These are phyloP conservation scores for Setaria italica DNA, from an alignment of 202 grass and related monocot genomes.

Conservation along the genomic window DNA sequence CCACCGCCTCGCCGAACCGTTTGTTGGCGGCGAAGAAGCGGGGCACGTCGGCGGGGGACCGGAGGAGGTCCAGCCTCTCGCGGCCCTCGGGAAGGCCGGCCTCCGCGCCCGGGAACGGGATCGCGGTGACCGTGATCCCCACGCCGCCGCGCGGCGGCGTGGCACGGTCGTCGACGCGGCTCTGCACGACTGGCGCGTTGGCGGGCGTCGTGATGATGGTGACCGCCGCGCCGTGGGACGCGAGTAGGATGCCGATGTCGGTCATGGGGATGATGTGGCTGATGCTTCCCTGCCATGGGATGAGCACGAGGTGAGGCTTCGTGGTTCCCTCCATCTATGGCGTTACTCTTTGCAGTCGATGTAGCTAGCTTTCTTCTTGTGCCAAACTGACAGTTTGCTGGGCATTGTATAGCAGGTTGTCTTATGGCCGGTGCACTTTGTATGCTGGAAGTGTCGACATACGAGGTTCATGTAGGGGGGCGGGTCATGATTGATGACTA, in stretches of 20 bases:
- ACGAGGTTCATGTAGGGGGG: neutral
- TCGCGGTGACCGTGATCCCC: conserved; percentile 39
- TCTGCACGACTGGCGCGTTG: conserved; percentile 44
- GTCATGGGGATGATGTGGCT: conserved; percentile 64
- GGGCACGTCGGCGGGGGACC: conserved; percentile 26
- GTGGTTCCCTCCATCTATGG: conserved; percentile 11
- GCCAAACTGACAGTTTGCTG: neutral
- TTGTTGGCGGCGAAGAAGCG: conserved; percentile 47
- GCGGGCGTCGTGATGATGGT: conserved; percentile 65
- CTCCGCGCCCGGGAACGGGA: conserved; percentile 60
- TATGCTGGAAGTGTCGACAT: conserved; percentile 33
- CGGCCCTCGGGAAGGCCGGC: conserved; percentile 55
- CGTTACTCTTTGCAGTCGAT: neutral
- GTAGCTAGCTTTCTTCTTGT: neutral
- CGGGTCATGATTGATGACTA: neutral
- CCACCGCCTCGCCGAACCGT: conserved; percentile 47
- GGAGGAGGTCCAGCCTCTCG: conserved; percentile 58
- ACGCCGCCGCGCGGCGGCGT: neutral
- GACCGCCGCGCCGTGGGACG: conserved; percentile 47
- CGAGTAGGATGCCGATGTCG: conserved; percentile 65
- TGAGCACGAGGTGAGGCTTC: conserved; percentile 55
- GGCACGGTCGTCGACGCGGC: conserved; percentile 27
- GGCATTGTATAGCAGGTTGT: conserved; percentile 16
- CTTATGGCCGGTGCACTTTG: neutral
- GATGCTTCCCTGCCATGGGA: conserved; percentile 59